Evolutionary conservation across 352 stramenopile genomes (phyloP).

Genomic region (Peronosclerospora sorghi): DNA sequence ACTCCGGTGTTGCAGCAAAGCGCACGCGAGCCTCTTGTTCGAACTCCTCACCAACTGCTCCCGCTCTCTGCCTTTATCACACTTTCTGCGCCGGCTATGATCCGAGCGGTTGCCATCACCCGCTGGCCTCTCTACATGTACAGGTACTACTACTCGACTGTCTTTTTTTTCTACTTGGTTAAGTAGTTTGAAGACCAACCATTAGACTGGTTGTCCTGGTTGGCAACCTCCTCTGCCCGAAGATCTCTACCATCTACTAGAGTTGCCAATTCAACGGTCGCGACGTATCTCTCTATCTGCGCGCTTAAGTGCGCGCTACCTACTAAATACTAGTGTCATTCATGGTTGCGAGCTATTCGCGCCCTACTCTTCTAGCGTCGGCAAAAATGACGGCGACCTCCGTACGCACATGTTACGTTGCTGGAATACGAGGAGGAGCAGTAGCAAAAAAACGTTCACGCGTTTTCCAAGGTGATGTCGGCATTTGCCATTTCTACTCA

Average conservation of each 20-base stretch:
- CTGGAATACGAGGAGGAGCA: constrained; percentile 15
- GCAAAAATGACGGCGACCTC: too few relatives aligned
- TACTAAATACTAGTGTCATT: neutral
- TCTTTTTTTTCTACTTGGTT: too few relatives aligned
- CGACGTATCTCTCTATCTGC: too few relatives aligned
- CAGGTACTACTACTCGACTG: too few relatives aligned
- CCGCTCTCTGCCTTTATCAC: constrained; percentile 10
- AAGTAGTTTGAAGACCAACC: too few relatives aligned
- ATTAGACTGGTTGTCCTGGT: neutral
- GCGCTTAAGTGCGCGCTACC: neutral
- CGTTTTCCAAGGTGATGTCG: neutral
- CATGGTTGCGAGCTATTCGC: too few relatives aligned
- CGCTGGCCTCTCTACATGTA: neutral
- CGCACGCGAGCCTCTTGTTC: constrained; percentile 9
- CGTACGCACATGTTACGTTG: neutral
- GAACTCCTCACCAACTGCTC: constrained; percentile 14
- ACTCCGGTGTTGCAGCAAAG: neutral
- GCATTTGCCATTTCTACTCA: neutral
- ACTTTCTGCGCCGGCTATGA: constrained; percentile 4
- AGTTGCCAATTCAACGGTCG: constrained; percentile 20
- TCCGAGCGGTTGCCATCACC: constrained; percentile 2
- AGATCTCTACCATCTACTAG: constrained; percentile 7
- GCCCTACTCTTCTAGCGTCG: too few relatives aligned
- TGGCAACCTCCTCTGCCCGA: constrained; percentile 10
- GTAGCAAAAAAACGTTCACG: constrained; percentile 16